Percentiles rank a stretch among this genome's conserved stretches.
phyloP scores from a whole-genome alignment of 1,139 yeast genomes.

The Blastobotrys arbuscula region DNA sequence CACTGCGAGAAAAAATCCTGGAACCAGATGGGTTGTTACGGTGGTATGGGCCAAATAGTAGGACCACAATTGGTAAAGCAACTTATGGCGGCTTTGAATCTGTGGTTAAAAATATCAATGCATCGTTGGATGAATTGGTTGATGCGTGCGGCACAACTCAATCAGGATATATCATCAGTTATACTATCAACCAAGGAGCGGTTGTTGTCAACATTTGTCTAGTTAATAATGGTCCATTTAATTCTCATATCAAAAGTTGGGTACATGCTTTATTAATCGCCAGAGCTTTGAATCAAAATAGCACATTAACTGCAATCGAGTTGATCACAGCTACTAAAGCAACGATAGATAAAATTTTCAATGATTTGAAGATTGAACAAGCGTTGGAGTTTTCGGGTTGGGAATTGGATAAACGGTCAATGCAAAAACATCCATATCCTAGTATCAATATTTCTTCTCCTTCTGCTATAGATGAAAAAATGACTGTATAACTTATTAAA shows the following conservation, averaged over 20 bases:
- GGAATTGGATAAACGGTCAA: conserved; percentile 24
- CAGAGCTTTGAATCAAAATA: conserved; percentile 12
- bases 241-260: conserved; percentile 30
- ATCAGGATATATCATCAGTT: conserved; percentile 25
- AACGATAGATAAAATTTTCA: conserved; percentile 24
- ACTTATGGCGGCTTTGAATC: conserved; percentile 5
- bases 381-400: conserved; percentile 26
- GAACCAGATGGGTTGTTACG: conserved; percentile 31
- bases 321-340: conserved; percentile 23
- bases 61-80: conserved; percentile 4
- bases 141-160: conserved; percentile 17
- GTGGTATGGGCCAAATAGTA: conserved; percentile 20
- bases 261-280: conserved; percentile 32
- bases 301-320: conserved; percentile 6
- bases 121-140: conserved; percentile 16
- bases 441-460: conserved; percentile 12
- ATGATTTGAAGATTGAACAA: conserved; percentile 21
- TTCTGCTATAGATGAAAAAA: too few relatives aligned
- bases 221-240: conserved; percentile 13
- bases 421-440: conserved; percentile 23
- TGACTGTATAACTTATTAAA: too few relatives aligned
- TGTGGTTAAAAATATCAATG: conserved; percentile 1
- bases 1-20: conserved; percentile 30
- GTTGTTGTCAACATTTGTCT: conserved; percentile 22
- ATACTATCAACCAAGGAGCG: not conserved